Percentiles rank a stretch among this genome's conserved stretches.
Evolutionary conservation across 345 rosid species (phyloP).

Genomic region (Reutealis trisperma): DNA sequence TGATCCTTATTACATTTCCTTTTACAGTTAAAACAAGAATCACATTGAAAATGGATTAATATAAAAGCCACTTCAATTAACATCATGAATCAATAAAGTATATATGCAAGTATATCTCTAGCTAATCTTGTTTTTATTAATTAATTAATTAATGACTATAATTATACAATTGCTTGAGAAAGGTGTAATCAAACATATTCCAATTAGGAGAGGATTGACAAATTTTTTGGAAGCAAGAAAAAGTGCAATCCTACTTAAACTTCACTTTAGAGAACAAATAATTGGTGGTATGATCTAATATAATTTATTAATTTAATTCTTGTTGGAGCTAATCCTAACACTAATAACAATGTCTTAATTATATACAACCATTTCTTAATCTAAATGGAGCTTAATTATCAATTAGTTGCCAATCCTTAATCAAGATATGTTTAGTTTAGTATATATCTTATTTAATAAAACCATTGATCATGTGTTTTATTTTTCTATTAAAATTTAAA

Average conservation of each 20-base stretch:
- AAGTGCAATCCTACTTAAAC: background rate
- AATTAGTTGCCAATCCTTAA: background rate
- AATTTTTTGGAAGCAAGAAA: conserved; percentile 1
- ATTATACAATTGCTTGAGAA: background rate
- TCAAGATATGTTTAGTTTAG: background rate
- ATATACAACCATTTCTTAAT: background rate
- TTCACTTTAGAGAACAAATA: conserved; percentile 6
- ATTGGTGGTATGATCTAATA: background rate
- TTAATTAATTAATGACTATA: background rate
- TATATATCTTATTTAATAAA: background rate
- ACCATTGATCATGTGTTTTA: background rate
- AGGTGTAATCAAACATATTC: background rate
- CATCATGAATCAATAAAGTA: background rate
- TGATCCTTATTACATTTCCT: background rate
- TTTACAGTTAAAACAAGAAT: background rate
- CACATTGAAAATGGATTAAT: background rate
- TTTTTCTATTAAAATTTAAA: background rate
- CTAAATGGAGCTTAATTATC: background rate
- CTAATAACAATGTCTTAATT: background rate
- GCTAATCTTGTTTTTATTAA: background rate
- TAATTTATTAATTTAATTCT: background rate
- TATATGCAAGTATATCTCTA: background rate
- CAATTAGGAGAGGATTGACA: conserved; percentile 1
- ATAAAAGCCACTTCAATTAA: background rate
- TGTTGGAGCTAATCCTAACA: background rate